These are phyloP conservation scores for Naganishia cerealis DNA, from an alignment of 1,284 basidiomycete species.

Conservation along the genomic window DNA sequence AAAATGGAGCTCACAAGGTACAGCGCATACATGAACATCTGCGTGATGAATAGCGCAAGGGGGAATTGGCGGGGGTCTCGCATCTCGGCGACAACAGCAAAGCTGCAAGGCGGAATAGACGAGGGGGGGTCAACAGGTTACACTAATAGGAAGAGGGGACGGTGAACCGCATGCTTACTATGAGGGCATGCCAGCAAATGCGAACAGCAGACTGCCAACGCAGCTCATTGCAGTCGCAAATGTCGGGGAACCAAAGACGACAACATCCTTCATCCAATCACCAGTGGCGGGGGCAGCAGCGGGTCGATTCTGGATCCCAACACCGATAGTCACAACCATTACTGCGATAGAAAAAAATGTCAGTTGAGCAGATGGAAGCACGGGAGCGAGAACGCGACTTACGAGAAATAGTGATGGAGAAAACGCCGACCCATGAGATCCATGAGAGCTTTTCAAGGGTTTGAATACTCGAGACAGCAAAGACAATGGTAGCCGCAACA, in stretches of 20 bases:
- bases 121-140: no score
- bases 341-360: no score
- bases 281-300: constrained; percentile 36
- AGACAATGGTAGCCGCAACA: constrained; percentile 8
- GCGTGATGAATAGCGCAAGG: constrained; percentile 40
- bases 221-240: constrained; percentile 46
- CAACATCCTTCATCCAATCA: constrained; percentile 35
- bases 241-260: constrained; percentile 38
- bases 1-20: constrained; percentile 42
- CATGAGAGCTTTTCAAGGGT: constrained; percentile 26
- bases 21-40: constrained; percentile 40
- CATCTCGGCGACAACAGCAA: constrained; percentile 41
- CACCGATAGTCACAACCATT: constrained; percentile 44
- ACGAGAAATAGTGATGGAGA: constrained; percentile 40
- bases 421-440: constrained; percentile 36
- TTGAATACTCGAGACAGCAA: constrained; percentile 10
- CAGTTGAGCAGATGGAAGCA: no score
- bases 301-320: constrained; percentile 46
- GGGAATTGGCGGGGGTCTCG: constrained; percentile 41
- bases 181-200: constrained; percentile 40
- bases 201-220: constrained; percentile 46
- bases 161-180: no score
- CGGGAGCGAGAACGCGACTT: no score
- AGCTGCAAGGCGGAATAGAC: constrained; percentile 21
- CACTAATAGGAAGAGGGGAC: no score